These are phyloP conservation scores for Cyclotella kingstonii DNA, from an alignment of 108 stramenopile genomes.

Conservation along the genomic window DNA sequence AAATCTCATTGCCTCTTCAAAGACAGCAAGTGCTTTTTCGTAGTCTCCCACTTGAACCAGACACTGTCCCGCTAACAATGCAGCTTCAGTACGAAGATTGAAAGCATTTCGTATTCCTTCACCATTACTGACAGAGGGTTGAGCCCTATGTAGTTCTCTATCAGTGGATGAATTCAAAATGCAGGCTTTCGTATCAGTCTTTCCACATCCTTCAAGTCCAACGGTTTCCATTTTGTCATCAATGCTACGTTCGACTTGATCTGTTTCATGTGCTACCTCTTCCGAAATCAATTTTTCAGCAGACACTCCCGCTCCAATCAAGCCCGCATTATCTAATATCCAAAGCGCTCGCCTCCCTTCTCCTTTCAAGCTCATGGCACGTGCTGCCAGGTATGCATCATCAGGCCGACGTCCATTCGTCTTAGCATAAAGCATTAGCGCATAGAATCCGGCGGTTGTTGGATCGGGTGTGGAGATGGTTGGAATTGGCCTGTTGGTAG, in stretches of 20 bases:
- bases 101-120: conserved; percentile 28
- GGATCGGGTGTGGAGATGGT: conserved; percentile 41
- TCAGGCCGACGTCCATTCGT: conserved; percentile 28
- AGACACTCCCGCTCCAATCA: conserved; percentile 18
- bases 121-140: background rate
- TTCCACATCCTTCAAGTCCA: background rate
- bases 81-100: conserved; percentile 28
- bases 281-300: background rate
- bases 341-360: conserved; percentile 55
- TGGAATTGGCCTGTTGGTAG: background rate
- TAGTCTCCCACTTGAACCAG: conserved; percentile 27
- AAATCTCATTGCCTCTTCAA: conserved; percentile 34
- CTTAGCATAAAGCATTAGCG: conserved; percentile 55
- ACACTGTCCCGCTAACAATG: conserved; percentile 40
- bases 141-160: background rate
- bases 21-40: conserved; percentile 29
- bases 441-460: conserved; percentile 65
- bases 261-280: background rate
- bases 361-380: conserved; percentile 43
- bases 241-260: conserved; percentile 2
- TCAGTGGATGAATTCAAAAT: background rate
- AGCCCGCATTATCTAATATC: conserved; percentile 52
- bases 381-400: conserved; percentile 70
- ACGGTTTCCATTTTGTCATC: background rate
- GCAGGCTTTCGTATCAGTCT: background rate